Evolutionary conservation across 2,329 filamentous ascomycete genomes (phyloP), one percentile per base, ranked within the genome.

Genomic region (Tolypocladium sp.): DNA sequence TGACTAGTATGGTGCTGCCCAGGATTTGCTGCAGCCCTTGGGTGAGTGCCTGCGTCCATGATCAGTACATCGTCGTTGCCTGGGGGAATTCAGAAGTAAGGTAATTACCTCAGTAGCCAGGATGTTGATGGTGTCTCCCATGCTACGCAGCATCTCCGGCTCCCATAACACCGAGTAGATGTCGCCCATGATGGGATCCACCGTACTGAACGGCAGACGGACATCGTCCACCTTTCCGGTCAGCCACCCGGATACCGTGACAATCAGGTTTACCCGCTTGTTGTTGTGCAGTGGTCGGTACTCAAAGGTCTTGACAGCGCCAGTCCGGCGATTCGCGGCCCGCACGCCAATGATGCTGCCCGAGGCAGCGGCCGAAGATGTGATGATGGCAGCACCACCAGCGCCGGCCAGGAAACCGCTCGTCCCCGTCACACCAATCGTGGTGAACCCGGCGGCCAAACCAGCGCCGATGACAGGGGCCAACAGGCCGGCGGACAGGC

Each of bases 51-150:
- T 93, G 51, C 51, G 62, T 10, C 30, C 33, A 2, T 15, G 17
- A 35, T 57, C 57, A 53, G 44, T 22, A 20, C 12, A 30, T 55
- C 8, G n/a, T 33, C 4, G 13, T 37, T 20, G 27, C 30, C 10
- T n/a, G 30, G 22, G 44, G 8, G 17, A 38, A 35, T 15, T 17
- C 9, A 13, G 35, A 41, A 8, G 30, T 8, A 33, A 33, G 30
- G 84, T 82, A 22, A 20, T 75, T 75, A 93, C 91, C 85, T 99
- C 94, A 40, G 94, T 99, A 60, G 94, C 94, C 63, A 99, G 79
- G 74, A 99, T 97, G 68, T 97, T 97, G 68, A 99, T 97, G 53
- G 94, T 99, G 71, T 94, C 91, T 83, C 94, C 94, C 88, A 97
- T 99, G 74, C 91, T 96, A 66, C 86, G 88, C 70, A 99, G 82